Evolutionary conservation across 2,329 filamentous ascomycete genomes (phyloP).

Genomic region (Colletotrichum higginsianum): DNA sequence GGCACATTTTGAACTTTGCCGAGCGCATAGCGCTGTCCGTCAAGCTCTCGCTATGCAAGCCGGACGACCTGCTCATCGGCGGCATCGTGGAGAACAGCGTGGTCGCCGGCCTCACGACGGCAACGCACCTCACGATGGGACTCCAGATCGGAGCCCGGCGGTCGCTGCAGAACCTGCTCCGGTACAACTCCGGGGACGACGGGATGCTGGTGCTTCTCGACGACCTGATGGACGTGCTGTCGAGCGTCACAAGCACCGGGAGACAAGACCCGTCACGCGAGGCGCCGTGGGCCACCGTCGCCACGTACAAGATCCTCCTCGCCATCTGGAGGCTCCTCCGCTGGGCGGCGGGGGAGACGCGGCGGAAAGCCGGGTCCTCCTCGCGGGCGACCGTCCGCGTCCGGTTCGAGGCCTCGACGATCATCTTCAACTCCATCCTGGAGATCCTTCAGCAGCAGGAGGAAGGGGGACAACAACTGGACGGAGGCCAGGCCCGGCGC

Average conservation of each 20-base stretch:
- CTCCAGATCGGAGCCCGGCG: constrained; percentile 48
- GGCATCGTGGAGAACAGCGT: constrained; percentile 53
- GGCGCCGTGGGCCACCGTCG: constrained; percentile 50
- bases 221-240: constrained; percentile 46
- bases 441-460: constrained; percentile 40
- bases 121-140: constrained; percentile 49
- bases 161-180: constrained; percentile 46
- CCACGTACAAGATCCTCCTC: constrained; percentile 49
- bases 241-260: constrained; percentile 33
- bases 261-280: constrained; percentile 44
- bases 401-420: constrained; percentile 45
- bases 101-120: constrained; percentile 50
- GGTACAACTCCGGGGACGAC: constrained; percentile 47
- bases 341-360: constrained; percentile 48
- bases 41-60: constrained; percentile 50
- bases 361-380: constrained; percentile 35
- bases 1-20: constrained; percentile 48
- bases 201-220: constrained; percentile 48
- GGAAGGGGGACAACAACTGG: neutral
- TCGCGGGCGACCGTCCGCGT: constrained; percentile 42
- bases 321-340: constrained; percentile 50
- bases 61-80: constrained; percentile 52
- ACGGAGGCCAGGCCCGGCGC: neutral
- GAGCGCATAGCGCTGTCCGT: constrained; percentile 47
- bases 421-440: constrained; percentile 48